Percentiles rank a stretch among this genome's conserved stretches.
Evolutionary conservation across 768 basidiomycete genomes (phyloP).

Genomic region (Suillus sp.): DNA sequence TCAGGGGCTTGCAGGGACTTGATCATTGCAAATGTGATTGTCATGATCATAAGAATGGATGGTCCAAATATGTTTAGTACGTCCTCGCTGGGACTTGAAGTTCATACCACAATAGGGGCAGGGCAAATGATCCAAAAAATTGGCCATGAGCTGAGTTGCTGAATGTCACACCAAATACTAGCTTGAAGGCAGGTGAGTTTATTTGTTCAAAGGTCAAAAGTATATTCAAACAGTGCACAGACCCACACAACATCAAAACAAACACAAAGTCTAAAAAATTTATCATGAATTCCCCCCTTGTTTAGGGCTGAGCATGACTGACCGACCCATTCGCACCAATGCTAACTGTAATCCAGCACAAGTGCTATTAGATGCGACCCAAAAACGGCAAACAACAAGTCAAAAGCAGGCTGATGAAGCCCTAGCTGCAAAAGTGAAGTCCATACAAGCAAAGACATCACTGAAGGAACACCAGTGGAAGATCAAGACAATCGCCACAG

Average conservation of each 20-base stretch:
- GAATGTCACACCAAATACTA: background rate
- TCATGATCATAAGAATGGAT: background rate
- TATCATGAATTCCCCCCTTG: background rate
- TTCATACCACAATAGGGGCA: constrained; percentile 1
- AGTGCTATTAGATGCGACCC: background rate
- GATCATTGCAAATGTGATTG: background rate
- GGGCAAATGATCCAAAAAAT: constrained; percentile 2
- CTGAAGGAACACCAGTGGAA: background rate
- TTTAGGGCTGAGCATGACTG: background rate
- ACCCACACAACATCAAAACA: background rate
- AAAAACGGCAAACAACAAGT: background rate
- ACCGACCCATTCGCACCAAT: background rate
- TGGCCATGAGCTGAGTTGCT: background rate
- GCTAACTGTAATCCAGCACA: background rate
- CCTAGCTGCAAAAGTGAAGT: background rate
- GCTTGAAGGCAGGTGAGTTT: background rate
- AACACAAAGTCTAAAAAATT: constrained; percentile 7
- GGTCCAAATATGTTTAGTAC: constrained; percentile 7
- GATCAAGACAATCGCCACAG: background rate
- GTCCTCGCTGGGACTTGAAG: constrained; percentile 7
- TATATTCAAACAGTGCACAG: background rate
- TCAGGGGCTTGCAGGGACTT: background rate
- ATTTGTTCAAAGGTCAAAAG: background rate
- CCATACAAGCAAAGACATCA: background rate
- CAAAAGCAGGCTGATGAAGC: background rate